Evolutionary conservation across 106 monocot genomes (phyloP).

Genomic region (Ottelia alismoides): DNA sequence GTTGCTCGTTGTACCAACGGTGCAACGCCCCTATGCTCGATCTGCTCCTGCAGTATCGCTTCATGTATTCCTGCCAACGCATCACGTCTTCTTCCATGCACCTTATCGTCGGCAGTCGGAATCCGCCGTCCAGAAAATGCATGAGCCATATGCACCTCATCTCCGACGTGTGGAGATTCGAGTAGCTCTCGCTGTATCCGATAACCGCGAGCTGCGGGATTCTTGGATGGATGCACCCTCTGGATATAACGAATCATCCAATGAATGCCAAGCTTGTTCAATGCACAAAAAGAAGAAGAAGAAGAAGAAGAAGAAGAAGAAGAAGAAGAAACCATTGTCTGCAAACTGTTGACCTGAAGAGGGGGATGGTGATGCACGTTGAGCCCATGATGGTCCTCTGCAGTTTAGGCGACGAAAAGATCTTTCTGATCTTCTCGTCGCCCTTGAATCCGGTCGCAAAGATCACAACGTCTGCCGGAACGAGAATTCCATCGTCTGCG

Average conservation of each 20-base stretch:
- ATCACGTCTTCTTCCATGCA: conserved; percentile 1
- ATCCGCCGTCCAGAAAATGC: conserved; percentile 3
- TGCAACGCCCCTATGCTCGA: background rate
- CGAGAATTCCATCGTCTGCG: background rate
- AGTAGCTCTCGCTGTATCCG: conserved; percentile 4
- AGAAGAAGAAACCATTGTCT: no score
- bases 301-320: no score
- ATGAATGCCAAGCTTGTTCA: no score
- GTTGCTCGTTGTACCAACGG: conserved; percentile 10
- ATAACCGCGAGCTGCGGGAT: conserved; percentile 10
- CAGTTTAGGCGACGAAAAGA: conserved; percentile 1
- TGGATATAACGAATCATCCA: no score
- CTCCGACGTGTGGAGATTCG: conserved; percentile 14
- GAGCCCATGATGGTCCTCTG: background rate
- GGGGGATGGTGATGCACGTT: background rate
- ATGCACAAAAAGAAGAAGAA: no score
- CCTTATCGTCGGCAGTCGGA: conserved; percentile 1
- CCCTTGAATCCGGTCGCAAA: conserved; percentile 10
- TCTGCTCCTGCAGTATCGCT: background rate
- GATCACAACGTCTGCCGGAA: conserved; percentile 6
- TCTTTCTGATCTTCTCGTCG: conserved; percentile 9
- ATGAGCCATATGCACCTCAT: conserved; percentile 11
- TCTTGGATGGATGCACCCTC: conserved; percentile 6
- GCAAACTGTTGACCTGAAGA: no score
- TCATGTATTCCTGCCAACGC: conserved; percentile 7